These are phyloP conservation scores for Tephrocybe rancida DNA, from an alignment of 768 basidiomycete genomes.

Conservation along the genomic window DNA sequence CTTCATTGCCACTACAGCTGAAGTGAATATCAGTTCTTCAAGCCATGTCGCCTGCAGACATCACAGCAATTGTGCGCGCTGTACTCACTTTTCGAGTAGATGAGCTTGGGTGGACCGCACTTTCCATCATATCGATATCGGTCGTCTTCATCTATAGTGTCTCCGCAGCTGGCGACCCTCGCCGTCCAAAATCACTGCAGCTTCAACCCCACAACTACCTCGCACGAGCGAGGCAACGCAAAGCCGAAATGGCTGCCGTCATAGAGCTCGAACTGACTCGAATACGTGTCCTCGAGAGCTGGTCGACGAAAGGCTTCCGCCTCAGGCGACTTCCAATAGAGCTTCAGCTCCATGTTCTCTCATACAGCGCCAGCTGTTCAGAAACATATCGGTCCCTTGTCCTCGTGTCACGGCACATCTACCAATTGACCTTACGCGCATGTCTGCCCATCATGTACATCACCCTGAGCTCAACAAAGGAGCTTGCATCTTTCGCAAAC, in stretches of 20 bases:
- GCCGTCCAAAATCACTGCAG: neutral
- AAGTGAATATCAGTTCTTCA: neutral
- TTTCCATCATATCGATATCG: conserved; percentile 15
- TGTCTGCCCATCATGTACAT: conserved; percentile 37
- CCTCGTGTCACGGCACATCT: conserved; percentile 32
- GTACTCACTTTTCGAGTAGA: conserved; percentile 14
- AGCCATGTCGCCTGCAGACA: neutral
- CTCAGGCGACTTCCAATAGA: conserved; percentile 34
- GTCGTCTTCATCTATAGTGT: conserved; percentile 17
- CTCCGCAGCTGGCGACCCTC: conserved; percentile 11
- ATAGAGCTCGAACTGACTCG: conserved; percentile 24
- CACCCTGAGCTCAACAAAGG: conserved; percentile 30
- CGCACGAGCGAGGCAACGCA: conserved; percentile 21
- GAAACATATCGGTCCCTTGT: conserved; percentile 33
- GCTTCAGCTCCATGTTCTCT: conserved; percentile 30
- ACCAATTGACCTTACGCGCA: conserved; percentile 30
- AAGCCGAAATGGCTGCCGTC: conserved; percentile 19
- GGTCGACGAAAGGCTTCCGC: conserved; percentile 22
- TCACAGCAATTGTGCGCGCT: conserved; percentile 1
- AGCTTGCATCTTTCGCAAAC: conserved; percentile 31
- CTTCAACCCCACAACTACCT: conserved; percentile 14
- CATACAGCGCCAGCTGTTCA: conserved; percentile 29
- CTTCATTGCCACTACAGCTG: neutral
- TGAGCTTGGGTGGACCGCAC: conserved; percentile 14
- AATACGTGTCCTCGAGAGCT: conserved; percentile 15